Evolutionary conservation across 768 basidiomycete genomes (phyloP).

Genomic region (Naematelia aurantialba): DNA sequence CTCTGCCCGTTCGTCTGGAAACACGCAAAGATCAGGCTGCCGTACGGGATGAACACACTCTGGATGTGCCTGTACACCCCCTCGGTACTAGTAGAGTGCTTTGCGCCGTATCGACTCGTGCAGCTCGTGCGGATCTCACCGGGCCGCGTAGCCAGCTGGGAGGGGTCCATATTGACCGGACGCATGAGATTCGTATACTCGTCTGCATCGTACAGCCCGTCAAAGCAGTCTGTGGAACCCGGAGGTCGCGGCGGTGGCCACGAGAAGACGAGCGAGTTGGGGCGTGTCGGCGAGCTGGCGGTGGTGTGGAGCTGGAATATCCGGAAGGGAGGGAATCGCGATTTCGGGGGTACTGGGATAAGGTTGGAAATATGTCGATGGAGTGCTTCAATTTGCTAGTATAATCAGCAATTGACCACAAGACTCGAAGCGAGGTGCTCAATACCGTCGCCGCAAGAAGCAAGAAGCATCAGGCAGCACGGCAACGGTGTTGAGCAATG

Average conservation of each 20-base stretch:
- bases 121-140: constrained; percentile 47
- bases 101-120: constrained; percentile 46
- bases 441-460: too few species aligned
- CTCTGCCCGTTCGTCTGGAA: constrained; percentile 40
- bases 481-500: not conserved
- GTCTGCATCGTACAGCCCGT: constrained; percentile 46
- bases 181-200: constrained; percentile 47
- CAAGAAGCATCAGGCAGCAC: not conserved
- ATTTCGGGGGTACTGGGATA: constrained; percentile 17
- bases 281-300: constrained; percentile 20
- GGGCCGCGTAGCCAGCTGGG: constrained; percentile 23
- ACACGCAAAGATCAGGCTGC: constrained; percentile 43
- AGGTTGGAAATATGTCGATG: constrained; percentile 31
- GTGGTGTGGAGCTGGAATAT: constrained; percentile 47
- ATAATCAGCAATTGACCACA: constrained; percentile 7
- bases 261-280: constrained; percentile 40
- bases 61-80: constrained; percentile 44
- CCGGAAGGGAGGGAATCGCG: constrained; percentile 37
- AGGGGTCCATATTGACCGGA: constrained; percentile 45
- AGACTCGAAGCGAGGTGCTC: too few species aligned
- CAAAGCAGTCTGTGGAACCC: constrained; percentile 16
- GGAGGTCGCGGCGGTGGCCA: constrained; percentile 46
- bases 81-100: constrained; percentile 45
- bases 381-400: constrained; percentile 46
- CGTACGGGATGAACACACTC: constrained; percentile 50